A percentile compares a stretch with the other conserved stretches of the same genome.
Conservation (phyloP, 129 eudicot species). For the Helichrysum umbraculigerum region DNA sequence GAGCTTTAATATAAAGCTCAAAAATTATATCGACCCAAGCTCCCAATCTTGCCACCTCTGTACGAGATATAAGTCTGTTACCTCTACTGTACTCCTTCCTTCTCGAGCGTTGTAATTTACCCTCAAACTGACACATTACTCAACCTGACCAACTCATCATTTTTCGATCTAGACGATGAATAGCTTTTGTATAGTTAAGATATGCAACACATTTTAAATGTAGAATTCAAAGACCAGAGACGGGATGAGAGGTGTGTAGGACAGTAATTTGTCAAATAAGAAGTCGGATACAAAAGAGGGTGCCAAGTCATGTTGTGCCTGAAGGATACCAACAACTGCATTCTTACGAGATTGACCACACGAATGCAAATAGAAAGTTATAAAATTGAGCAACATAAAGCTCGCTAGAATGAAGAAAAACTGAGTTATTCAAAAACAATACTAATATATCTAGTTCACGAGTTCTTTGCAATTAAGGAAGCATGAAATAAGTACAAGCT, state of each 20-base stretch:
- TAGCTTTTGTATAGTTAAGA: constrained; percentile 60
- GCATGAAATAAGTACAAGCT: neutral
- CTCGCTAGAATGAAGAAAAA: neutral
- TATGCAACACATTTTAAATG: constrained; percentile 20
- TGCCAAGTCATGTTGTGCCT: constrained; percentile 86
- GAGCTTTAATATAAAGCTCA: no score
- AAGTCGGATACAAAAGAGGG: constrained; percentile 91
- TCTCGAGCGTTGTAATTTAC: constrained; percentile 84
- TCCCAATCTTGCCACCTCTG: neutral
- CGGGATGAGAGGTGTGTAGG: neutral
- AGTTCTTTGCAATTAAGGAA: neutral
- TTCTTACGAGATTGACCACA: constrained; percentile 98
- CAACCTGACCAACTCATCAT: constrained; percentile 53
- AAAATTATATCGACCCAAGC: no score
- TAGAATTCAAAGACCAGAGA: no score
- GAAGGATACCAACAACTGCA: constrained; percentile 88
- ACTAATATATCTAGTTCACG: neutral
- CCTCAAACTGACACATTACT: constrained; percentile 52
- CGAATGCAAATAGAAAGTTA: constrained; percentile 55
- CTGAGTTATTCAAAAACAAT: neutral
- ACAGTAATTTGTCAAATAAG: constrained; percentile 15
- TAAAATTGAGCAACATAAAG: neutral
- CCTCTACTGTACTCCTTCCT: constrained; percentile 92
- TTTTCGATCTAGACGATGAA: constrained; percentile 96
- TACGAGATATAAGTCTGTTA: constrained; percentile 18